A percentile compares a stretch with the other conserved stretches of the same genome.
Conservation (phyloP, 2,329 filamentous ascomycete genomes). For the Neofusicoccum sp. region DNA sequence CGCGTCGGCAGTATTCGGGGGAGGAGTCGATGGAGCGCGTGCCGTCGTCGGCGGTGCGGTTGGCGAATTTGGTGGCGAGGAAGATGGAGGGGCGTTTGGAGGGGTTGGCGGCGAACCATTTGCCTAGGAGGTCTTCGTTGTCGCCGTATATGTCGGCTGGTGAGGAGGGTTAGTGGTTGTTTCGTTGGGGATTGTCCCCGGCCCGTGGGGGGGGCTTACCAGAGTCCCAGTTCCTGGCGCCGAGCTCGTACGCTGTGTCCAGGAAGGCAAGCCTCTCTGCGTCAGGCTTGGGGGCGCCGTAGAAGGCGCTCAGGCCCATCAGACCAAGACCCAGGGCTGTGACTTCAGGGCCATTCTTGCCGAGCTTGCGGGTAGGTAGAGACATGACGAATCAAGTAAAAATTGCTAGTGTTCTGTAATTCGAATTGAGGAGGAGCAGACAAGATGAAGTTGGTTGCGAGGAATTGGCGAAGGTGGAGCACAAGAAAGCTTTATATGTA, state of each 20-base stretch:
- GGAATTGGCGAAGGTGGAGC: too few species aligned
- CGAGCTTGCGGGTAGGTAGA: slow-evolving; percentile 51
- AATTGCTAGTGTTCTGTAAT: too few species aligned
- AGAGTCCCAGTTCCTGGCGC: slow-evolving; percentile 57
- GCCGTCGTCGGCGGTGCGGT: slow-evolving; percentile 39
- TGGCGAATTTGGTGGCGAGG: slow-evolving; percentile 58
- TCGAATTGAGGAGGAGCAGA: too few species aligned
- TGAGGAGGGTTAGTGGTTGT: slow-evolving; percentile 33
- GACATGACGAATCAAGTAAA: slow-evolving; percentile 19
- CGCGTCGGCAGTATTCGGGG: slow-evolving; percentile 45
- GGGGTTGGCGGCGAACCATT: slow-evolving; percentile 35
- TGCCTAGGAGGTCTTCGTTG: slow-evolving; percentile 38
- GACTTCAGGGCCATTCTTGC: slow-evolving; percentile 56
- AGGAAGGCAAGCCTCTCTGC: slow-evolving; percentile 55
- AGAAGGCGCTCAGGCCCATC: slow-evolving; percentile 55
- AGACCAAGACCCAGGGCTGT: slow-evolving; percentile 56
- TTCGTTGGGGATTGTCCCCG: too few species aligned
- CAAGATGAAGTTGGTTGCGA: too few species aligned
- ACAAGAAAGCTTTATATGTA: too few species aligned
- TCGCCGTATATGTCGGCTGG: slow-evolving; percentile 36
- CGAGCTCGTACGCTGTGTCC: slow-evolving; percentile 54
- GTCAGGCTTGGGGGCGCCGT: slow-evolving; percentile 53
- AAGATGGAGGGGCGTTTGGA: slow-evolving; percentile 22
- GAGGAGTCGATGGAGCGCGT: slow-evolving; percentile 39
- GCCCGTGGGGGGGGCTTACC: slow-evolving; percentile 19